Evolutionary conservation across 2,329 filamentous ascomycete genomes (phyloP).

Genomic region (Beauveria sp.): DNA sequence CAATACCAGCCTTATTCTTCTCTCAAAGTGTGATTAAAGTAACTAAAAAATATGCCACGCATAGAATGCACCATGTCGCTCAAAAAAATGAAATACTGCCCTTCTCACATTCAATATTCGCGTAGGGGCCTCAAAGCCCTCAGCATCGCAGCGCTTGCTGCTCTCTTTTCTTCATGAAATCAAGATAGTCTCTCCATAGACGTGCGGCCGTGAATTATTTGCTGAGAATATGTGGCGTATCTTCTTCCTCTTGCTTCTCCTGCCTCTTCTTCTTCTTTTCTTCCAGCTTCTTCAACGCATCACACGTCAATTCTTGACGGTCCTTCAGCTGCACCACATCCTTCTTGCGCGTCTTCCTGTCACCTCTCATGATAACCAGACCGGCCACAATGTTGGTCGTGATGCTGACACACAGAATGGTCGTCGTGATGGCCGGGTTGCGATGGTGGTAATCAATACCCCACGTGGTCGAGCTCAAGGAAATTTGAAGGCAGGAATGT

Average conservation of each 20-base stretch:
- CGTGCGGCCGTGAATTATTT: neutral
- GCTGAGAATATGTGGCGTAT: neutral
- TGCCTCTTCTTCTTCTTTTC: conserved; percentile 34
- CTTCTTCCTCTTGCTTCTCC: conserved; percentile 16
- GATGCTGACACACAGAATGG: conserved; percentile 74
- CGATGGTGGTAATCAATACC: conserved; percentile 64
- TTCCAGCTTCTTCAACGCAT: conserved; percentile 43
- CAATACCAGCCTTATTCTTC: too few species aligned
- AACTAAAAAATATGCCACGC: neutral
- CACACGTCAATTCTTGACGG: conserved; percentile 64
- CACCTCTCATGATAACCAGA: conserved; percentile 67
- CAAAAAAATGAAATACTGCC: neutral
- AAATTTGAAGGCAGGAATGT: conserved; percentile 73
- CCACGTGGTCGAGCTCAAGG: conserved; percentile 73
- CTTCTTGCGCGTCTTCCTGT: conserved; percentile 73
- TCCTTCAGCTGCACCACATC: conserved; percentile 73
- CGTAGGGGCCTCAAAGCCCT: neutral
- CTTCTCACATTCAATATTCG: neutral
- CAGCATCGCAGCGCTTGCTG: neutral
- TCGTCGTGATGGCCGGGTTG: conserved; percentile 66
- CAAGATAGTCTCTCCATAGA: neutral
- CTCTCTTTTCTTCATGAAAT: neutral
- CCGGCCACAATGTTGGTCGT: conserved; percentile 71
- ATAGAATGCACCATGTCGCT: neutral
- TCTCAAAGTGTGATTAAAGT: neutral